phyloP scores from a whole-genome alignment of 1,139 yeast species.

The Hansenula lynferdii region DNA sequence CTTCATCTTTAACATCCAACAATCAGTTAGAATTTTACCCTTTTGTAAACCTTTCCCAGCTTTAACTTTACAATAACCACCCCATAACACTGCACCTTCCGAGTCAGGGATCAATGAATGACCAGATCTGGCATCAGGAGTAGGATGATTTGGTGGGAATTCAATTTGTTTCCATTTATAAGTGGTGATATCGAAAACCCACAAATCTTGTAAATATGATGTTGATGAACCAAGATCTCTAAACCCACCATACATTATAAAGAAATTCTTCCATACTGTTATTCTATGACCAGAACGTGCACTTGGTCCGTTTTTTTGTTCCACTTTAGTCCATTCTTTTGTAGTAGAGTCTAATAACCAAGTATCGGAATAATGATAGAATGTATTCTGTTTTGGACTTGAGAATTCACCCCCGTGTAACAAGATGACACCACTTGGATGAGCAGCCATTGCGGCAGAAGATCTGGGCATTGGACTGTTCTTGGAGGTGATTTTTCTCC shows the following conservation, averaged over 20 bases:
- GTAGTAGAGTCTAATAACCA: constrained; percentile 84
- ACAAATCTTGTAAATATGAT: constrained; percentile 76
- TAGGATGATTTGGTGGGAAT: constrained; percentile 73
- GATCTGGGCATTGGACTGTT: constrained; percentile 92
- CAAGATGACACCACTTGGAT: constrained; percentile 81
- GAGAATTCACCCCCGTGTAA: constrained; percentile 97
- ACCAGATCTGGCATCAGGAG: constrained; percentile 93
- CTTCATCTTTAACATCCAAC: constrained; percentile 88
- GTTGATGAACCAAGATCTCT: constrained; percentile 84
- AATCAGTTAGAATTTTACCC: constrained; percentile 83
- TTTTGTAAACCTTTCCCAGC: constrained; percentile 86
- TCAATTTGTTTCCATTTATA: constrained; percentile 91
- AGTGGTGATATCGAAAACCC: constrained; percentile 88
- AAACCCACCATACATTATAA: constrained; percentile 87
- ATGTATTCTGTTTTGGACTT: constrained; percentile 92
- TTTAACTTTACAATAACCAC: constrained; percentile 93
- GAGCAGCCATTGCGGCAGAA: constrained; percentile 91
- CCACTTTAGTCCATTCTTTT: constrained; percentile 90
- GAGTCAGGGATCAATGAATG: constrained; percentile 79
- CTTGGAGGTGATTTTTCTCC: constrained; percentile 78
- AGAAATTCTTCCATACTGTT: constrained; percentile 87
- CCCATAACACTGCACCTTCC: constrained; percentile 85
- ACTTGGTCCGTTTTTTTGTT: constrained; percentile 68
- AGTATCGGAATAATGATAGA: constrained; percentile 94
- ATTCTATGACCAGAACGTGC: constrained; percentile 92